Base-by-base conservation (phyloP, 2,329 filamentous ascomycete genomes). In the Botrytis hyacinthi region DNA sequence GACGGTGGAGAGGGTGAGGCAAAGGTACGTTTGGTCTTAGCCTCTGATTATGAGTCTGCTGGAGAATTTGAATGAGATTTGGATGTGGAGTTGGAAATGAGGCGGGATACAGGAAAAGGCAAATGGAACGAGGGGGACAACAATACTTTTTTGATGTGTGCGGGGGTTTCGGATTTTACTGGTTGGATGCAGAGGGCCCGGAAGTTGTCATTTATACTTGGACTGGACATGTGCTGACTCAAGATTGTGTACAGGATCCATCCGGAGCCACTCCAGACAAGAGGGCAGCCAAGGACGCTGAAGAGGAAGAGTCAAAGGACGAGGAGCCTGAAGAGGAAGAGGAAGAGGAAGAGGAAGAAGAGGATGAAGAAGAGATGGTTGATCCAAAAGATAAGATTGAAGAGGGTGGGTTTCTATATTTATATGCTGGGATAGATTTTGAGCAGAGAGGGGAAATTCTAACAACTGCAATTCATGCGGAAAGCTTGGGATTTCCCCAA, bases 301-400 rank as follows among this genome's bases (percentile, higher is more conserved):
- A 82, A 75, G 84, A 83, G 76, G 61, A 72, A 29, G 46, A 66
- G 14, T 35, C 70, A 16, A 77, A 80, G 71, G 84, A 85, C 76
- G 84, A 84, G 61, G 84, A 84, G 67, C 80, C 81, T 65, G 78
- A 80, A 73, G 84, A 85, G 76, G 84, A 84, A 62, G 83, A 86
- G 61, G 84, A 84, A n/a, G n/a, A n/a, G n/a, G 85, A 84, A 29
- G 51, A 54, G 35, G 89, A 54, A 40, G 89, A 87, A 51, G 89
- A 88, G 46, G 90, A 88, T 37, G 90, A 91, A 75, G 92, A 94
- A 77, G 93, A 96, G 86, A 86, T 89, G 76, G 90, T 92, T 79
- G 95, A 98, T 83, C 90, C 92, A 79, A 97, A 97, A 89, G 93
- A 95, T 76, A 89, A 89, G 83, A 85, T 98, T 76, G 93, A 97